These are phyloP conservation scores for Asterophora lycoperdoides DNA, from an alignment of 768 basidiomycete species.

Conservation along the genomic window DNA sequence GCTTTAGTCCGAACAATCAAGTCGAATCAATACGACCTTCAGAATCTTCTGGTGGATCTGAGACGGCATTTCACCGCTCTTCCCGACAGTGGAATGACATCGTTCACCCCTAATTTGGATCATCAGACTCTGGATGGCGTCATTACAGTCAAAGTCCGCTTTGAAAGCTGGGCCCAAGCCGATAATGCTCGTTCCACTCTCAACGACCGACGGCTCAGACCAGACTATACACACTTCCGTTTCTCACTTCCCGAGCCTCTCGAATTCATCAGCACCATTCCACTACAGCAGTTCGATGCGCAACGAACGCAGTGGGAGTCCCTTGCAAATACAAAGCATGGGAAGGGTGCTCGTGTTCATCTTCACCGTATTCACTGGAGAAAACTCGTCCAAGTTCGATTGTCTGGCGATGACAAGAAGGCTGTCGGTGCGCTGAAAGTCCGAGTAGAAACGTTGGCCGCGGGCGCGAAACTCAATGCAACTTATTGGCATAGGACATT, in stretches of 20 bases:
- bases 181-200: conserved; percentile 35
- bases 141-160: conserved; percentile 38
- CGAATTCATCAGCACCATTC: conserved; percentile 47
- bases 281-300: conserved; percentile 44
- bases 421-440: conserved; percentile 56
- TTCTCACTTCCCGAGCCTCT: conserved; percentile 45
- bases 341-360: conserved; percentile 31
- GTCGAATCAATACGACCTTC: conserved; percentile 17
- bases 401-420: conserved; percentile 50
- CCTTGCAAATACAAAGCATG: conserved; percentile 33
- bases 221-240: conserved; percentile 30
- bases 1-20: conserved; percentile 17
- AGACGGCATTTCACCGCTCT: conserved; percentile 20
- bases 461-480: conserved; percentile 43
- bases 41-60: conserved; percentile 19
- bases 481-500: conserved; percentile 50
- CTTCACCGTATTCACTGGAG: conserved; percentile 18
- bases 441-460: conserved; percentile 49
- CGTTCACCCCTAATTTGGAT: conserved; percentile 25
- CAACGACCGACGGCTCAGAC: conserved; percentile 24
- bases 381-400: conserved; percentile 32
- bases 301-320: conserved; percentile 48
- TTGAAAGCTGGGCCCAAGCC: conserved; percentile 46
- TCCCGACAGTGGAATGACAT: conserved; percentile 15
- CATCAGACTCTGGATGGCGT: conserved; percentile 27